phyloP scores from a whole-genome alignment of 1,139 yeast genomes.

The Geotrichum siamense region DNA sequence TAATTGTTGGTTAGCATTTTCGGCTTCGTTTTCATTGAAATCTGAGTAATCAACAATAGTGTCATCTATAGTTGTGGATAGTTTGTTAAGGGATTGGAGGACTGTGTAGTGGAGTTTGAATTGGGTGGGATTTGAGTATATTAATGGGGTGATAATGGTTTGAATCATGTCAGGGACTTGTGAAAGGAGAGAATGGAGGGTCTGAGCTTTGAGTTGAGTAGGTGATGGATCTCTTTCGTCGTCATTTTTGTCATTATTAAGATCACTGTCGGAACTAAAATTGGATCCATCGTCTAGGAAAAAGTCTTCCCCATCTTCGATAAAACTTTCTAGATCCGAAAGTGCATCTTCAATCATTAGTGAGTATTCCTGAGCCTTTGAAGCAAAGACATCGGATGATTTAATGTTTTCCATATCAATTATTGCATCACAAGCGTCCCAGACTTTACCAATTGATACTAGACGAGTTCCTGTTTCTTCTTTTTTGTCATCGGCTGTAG shows the following conservation, averaged over 20 bases:
- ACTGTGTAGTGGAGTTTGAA: slow-evolving; percentile 8
- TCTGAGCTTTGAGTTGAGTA: slow-evolving; percentile 7
- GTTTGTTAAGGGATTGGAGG: slow-evolving; percentile 2
- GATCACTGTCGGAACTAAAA: slow-evolving; percentile 3
- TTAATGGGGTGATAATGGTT: slow-evolving; percentile 6
- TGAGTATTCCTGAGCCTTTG: slow-evolving; percentile 8
- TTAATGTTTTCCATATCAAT: slow-evolving; percentile 6
- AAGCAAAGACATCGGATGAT: slow-evolving; percentile 15
- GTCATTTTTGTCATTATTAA: slow-evolving; percentile 4
- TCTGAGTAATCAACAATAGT: slow-evolving; percentile 12
- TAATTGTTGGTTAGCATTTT: neutral
- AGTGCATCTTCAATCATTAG: slow-evolving; percentile 12
- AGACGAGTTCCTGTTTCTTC: slow-evolving; percentile 8
- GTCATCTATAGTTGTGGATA: slow-evolving; percentile 9
- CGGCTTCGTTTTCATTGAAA: slow-evolving; percentile 6
- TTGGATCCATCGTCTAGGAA: slow-evolving; percentile 7
- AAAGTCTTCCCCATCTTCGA: slow-evolving; percentile 2
- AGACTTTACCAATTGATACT: slow-evolving; percentile 13
- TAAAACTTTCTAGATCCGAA: slow-evolving; percentile 9
- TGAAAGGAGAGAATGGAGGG: neutral
- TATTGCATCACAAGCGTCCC: slow-evolving; percentile 18
- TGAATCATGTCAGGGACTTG: slow-evolving; percentile 5
- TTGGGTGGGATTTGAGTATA: slow-evolving; percentile 7
- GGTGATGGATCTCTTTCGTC: slow-evolving; percentile 2
- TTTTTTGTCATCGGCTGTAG: neutral